phyloP scores from a whole-genome alignment of 192 early-diverging fungal genomes.

The Kickxella alabastrina region DNA sequence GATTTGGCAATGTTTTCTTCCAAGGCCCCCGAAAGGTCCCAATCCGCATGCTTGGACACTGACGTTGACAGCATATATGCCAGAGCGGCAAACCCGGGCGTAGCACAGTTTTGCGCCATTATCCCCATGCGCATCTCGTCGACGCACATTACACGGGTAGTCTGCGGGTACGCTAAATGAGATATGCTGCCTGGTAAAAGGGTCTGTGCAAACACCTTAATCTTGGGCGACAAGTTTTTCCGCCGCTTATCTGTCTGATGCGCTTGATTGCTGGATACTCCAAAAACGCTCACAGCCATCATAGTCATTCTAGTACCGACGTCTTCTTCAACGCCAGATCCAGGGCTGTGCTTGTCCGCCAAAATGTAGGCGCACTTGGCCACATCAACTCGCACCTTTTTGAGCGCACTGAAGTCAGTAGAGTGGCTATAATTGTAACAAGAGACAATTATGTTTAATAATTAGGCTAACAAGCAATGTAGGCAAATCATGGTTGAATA shows the following conservation, averaged over 20 bases:
- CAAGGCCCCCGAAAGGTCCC: constrained; percentile 29
- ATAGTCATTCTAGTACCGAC: constrained; percentile 40
- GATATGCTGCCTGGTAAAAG: constrained; percentile 37
- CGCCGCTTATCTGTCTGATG: background rate
- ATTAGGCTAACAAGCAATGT: no score
- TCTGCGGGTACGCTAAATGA: constrained; percentile 39
- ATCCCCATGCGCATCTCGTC: constrained; percentile 53
- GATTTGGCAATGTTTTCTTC: constrained; percentile 31
- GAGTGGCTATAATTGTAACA: no score
- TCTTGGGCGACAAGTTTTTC: background rate
- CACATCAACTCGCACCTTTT: constrained; percentile 26
- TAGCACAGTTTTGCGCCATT: constrained; percentile 51
- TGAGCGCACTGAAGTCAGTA: constrained; percentile 38
- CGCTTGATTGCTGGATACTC: background rate
- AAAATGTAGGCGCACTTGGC: constrained; percentile 51
- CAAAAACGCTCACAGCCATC: constrained; percentile 35
- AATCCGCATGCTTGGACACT: constrained; percentile 23
- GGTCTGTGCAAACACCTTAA: constrained; percentile 46
- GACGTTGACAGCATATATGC: constrained; percentile 46
- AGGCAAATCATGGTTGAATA: no score
- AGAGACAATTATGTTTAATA: no score
- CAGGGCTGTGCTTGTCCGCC: constrained; percentile 28
- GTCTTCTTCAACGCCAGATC: constrained; percentile 34
- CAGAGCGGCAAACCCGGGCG: constrained; percentile 45
- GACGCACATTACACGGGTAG: constrained; percentile 33